Evolutionary conservation across 2,329 filamentous ascomycete species (phyloP).

Genomic region (Monosporascus sp.): DNA sequence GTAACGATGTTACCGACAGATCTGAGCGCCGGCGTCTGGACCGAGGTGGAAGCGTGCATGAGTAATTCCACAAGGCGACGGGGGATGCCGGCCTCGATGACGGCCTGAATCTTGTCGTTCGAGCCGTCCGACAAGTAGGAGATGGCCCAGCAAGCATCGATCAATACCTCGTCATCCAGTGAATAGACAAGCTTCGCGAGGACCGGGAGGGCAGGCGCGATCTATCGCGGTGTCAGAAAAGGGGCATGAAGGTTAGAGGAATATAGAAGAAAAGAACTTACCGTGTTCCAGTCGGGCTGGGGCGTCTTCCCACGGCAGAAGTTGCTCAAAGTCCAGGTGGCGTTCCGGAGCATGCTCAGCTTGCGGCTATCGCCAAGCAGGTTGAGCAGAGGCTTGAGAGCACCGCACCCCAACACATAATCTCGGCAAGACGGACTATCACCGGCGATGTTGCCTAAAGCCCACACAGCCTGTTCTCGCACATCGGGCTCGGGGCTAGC

Average conservation of each 20-base stretch:
- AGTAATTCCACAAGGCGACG: constrained; percentile 93
- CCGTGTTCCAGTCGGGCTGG: constrained; percentile 94
- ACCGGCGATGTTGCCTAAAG: constrained; percentile 95
- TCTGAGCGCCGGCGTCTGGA: constrained; percentile 93
- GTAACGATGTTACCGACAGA: constrained; percentile 99
- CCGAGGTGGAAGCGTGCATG: constrained; percentile 96
- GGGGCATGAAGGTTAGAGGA: background rate
- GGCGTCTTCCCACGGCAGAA: constrained; percentile 99
- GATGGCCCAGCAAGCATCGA: constrained; percentile 99
- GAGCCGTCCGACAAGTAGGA: constrained; percentile 96
- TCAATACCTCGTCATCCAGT: constrained; percentile 94
- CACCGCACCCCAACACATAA: constrained; percentile 88
- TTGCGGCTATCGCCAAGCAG: constrained; percentile 96
- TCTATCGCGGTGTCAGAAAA: constrained; percentile 47
- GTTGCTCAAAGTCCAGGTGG: constrained; percentile 98
- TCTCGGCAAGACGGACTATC: constrained; percentile 97
- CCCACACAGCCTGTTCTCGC: constrained; percentile 97
- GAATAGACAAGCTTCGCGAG: constrained; percentile 97
- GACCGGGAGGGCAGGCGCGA: constrained; percentile 88
- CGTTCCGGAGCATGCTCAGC: constrained; percentile 97
- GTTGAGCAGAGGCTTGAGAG: constrained; percentile 81
- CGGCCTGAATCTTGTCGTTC: constrained; percentile 98
- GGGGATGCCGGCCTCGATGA: constrained; percentile 96
- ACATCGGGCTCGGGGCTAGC: constrained; percentile 96
- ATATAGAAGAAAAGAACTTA: constrained; percentile 44